Base-by-base conservation (phyloP, 2,329 filamentous ascomycete genomes). In the Ceratocystis alfenasii region DNA sequence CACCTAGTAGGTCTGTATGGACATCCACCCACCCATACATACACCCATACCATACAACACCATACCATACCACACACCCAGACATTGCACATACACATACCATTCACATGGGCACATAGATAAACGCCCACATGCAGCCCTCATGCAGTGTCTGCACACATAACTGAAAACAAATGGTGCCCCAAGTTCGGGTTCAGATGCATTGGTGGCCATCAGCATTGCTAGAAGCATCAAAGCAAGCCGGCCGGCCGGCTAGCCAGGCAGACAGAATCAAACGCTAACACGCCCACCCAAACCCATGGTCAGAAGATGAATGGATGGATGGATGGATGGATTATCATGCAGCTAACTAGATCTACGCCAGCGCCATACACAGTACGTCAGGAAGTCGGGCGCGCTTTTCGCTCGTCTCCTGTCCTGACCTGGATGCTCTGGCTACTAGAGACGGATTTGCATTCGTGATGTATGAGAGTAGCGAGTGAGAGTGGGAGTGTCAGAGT, bases 311-410 rank as follows among this genome's bases (percentile, higher is more conserved):
- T n/a, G 30, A n/a, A 61, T 36, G 30, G 20, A 22, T 28, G 36
- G n/a, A 59, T 59, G 30, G 28, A 28, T 28, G 28, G 5, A 30
- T 57, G 53, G 53, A 57, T 57, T 28, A 57, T 30, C 28, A 57
- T 57, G 53, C 22, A 33, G 53, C 53, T 41, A 15, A 41, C 36
- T 30, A 57, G 53, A 57, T 57, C 53, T 28, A 57, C 53, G 17
- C 53, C 22, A 28, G 53, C 53, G 53, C 53, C 5, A 33, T 57
- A 33, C 22, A 30, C 10, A 30, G 17, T 57, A 25, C 53, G 17
- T 57, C 53, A 57, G 22, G 25, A 30, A 17, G 53, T 30, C 36
- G 10, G 36, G 36, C 12, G 36, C 36, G 10, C 36, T 41, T 41
- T 41, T 41, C 3, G 12, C 36, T n/a, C 25, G 53, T 33, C 53